Percentiles rank a stretch among this genome's conserved stretches.
phyloP scores from a whole-genome alignment of 352 stramenopile species.

The Phytophthora sansomeana region DNA sequence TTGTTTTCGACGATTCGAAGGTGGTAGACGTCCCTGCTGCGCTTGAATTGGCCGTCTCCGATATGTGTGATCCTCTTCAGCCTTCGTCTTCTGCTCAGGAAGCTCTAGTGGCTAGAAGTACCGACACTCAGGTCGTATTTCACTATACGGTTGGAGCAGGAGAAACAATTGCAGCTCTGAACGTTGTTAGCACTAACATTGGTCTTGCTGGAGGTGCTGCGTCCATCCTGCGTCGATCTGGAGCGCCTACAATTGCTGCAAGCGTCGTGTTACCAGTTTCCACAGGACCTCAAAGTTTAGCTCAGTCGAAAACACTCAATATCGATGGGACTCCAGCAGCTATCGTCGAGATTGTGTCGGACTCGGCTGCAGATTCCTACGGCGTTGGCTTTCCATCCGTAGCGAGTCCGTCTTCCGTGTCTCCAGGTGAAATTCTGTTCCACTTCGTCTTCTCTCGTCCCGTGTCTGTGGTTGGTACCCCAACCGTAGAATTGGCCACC shows the following conservation, averaged over 20 bases:
- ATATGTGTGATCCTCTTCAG: conserved; percentile 64
- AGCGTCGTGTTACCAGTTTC: conserved; percentile 43
- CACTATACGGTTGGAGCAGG: conserved; percentile 57
- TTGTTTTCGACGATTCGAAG: conserved; percentile 62
- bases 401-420: conserved; percentile 57
- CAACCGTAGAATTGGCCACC: conserved; percentile 65
- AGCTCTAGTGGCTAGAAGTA: conserved; percentile 45
- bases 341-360: conserved; percentile 55
- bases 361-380: conserved; percentile 61
- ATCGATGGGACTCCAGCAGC: conserved; percentile 56
- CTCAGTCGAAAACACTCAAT: conserved; percentile 40
- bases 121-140: conserved; percentile 58
- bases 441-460: conserved; percentile 66
- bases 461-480: conserved; percentile 53
- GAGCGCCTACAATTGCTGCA: conserved; percentile 42
- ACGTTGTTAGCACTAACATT: conserved; percentile 39
- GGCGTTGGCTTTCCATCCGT: conserved; percentile 65
- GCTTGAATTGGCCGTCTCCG: conserved; percentile 47
- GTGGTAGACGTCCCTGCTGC: conserved; percentile 51
- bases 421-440: conserved; percentile 76
- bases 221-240: conserved; percentile 45
- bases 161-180: conserved; percentile 40
- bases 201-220: conserved; percentile 27
- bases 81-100: conserved; percentile 46
- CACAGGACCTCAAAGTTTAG: conserved; percentile 33